Evolutionary conservation across 176 grass and related monocot genomes (phyloP).

Genomic region (Zoysia japonica): DNA sequence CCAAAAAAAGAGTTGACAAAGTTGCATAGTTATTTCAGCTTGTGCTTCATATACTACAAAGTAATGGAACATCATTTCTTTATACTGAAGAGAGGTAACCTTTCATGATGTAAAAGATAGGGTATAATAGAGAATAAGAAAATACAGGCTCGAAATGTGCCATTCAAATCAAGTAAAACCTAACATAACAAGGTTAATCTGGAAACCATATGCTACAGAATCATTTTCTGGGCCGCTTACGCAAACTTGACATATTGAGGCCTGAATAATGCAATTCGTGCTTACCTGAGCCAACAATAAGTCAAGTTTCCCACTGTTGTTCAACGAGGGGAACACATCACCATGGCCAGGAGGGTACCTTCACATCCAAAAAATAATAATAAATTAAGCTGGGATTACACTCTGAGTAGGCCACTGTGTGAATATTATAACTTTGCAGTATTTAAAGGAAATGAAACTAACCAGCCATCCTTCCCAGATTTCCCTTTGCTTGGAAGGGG

Average conservation of each 20-base stretch:
- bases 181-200: conserved; percentile 2
- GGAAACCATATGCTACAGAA: conserved; percentile 3
- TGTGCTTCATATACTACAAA: not conserved
- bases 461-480: conserved; percentile 88
- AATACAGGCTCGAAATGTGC: too few species aligned
- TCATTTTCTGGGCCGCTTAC: not conserved
- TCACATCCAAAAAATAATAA: conserved; percentile 40
- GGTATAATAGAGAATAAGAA: not conserved
- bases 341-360: conserved; percentile 98
- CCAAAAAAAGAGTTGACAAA: not conserved
- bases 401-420: not conserved
- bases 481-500: conserved; percentile 88
- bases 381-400: not conserved
- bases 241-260: not conserved
- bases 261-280: not conserved
- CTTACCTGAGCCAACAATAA: conserved; percentile 74
- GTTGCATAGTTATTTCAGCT: not conserved
- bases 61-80: not conserved
- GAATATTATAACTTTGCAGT: not conserved
- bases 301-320: conserved; percentile 93
- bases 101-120: not conserved
- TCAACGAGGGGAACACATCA: conserved; percentile 91
- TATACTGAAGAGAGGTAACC: not conserved
- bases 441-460: conserved; percentile 33
- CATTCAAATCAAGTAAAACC: not conserved